Percentiles rank a stretch among this genome's conserved stretches.
Conservation (phyloP, 306 rosid species). For the Begonia fuchsioides region DNA sequence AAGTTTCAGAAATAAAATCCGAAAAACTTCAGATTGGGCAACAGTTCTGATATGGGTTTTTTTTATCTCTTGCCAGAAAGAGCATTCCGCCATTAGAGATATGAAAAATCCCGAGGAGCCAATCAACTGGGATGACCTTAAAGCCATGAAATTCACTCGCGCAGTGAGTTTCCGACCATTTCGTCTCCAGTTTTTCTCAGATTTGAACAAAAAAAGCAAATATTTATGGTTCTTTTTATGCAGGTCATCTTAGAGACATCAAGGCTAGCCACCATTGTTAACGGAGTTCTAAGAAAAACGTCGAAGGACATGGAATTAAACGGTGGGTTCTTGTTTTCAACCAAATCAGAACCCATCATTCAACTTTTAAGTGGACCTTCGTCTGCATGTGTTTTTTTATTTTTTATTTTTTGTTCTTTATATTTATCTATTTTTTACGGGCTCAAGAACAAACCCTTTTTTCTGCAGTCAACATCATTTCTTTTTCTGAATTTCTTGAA, state of each 20-base stretch:
- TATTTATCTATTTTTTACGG: not conserved
- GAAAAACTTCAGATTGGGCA: too few relatives aligned
- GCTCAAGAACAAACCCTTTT: not conserved
- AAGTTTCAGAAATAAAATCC: slow-evolving; percentile 9
- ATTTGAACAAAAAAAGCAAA: not conserved
- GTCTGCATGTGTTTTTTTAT: too few relatives aligned
- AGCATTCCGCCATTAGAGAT: slow-evolving; percentile 66
- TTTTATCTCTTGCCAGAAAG: slow-evolving; percentile 27
- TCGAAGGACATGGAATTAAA: slow-evolving; percentile 82
- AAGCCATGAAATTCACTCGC: slow-evolving; percentile 80
- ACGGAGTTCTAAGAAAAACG: slow-evolving; percentile 89
- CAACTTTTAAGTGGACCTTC: not conserved
- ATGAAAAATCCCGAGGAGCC: slow-evolving; percentile 58
- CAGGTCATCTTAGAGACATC: slow-evolving; percentile 97
- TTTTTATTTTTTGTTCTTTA: not conserved
- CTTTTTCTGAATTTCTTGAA: not conserved
- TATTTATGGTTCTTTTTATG: slow-evolving; percentile 10
- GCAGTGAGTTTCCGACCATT: slow-evolving; percentile 41
- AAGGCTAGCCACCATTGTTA: slow-evolving; percentile 92
- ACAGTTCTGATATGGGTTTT: not conserved
- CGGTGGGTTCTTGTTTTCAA: slow-evolving; percentile 50
- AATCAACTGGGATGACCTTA: slow-evolving; percentile 50
- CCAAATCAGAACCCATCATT: not conserved
- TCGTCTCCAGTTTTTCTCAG: slow-evolving; percentile 1
- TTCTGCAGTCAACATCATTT: not conserved